Conservation (phyloP, 345 rosid species). For the Citrus sinensis region DNA sequence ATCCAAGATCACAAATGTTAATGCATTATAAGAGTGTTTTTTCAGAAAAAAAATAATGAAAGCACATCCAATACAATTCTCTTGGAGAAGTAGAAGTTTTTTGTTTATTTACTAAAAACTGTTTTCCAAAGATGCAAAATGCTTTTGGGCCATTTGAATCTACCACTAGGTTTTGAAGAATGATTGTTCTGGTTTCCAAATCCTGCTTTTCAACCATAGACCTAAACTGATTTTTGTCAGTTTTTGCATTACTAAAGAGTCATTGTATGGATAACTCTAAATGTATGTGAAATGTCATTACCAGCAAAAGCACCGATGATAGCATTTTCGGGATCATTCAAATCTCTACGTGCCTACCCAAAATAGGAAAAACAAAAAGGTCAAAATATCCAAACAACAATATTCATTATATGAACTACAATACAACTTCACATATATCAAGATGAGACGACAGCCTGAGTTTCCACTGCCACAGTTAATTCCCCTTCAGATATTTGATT, state of each 20-base stretch:
- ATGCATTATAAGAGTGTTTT: background rate
- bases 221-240: background rate
- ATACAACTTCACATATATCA: no score
- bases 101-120: background rate
- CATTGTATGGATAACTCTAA: background rate
- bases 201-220: background rate
- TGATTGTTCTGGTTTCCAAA: background rate
- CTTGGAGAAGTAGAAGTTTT: background rate
- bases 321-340: slow-evolving; percentile 93
- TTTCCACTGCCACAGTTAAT: no score
- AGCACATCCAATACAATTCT: background rate
- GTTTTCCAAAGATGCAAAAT: background rate
- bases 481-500: no score
- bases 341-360: slow-evolving; percentile 72
- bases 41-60: background rate
- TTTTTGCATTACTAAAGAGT: background rate
- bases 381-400: background rate
- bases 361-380: background rate
- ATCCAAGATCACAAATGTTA: background rate
- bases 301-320: slow-evolving; percentile 91
- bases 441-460: no score
- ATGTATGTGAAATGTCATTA: slow-evolving; percentile 12
- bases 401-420: background rate
- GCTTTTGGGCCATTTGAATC: background rate
- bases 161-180: background rate